Base-by-base conservation (phyloP, 1,284 basidiomycete species). In the Moniliella sp. region DNA sequence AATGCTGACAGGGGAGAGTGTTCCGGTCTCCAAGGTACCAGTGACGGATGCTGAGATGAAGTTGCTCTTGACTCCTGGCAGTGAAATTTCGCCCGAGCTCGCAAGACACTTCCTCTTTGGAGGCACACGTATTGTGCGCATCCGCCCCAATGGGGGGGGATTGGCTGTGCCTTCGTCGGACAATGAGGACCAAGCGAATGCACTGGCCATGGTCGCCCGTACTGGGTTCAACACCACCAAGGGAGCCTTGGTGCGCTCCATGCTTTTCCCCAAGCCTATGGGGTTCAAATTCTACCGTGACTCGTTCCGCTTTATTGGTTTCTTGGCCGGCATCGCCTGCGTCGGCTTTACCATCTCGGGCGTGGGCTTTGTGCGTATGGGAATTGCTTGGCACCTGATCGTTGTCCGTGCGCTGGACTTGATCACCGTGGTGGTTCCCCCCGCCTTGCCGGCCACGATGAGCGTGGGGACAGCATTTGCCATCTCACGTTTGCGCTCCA, bases 181-280 rank as follows among this genome's bases (percentile, higher is more conserved):
- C 18, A 14, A 14, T 8, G 29, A 31, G 10, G n/a, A n/a, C 21
- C 46, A 56, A 31, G 45, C 48, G 5, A 59, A 58, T 18, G 80
- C 88, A 0, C 62, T 86, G 37, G 91, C 76, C 1, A 65, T 97
- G 60, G 83, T 97, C 2, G 74, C 78, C n/a, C 69, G 86, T 26
- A 93, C 83, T 31, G 81, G 82, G 0, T 97, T 97, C 65, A 82
- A 81, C 59, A 99, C 91, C 2, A 97, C 91, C 8, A 97, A 97
- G 63, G 91, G 91, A 18, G 79, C 88, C 0, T 68, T 99, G 12
- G 74, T 97, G 5, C 72, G 91, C 15, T 91, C 84, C 0, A 99
- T 99, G 91, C 67, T 99, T 11, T 99, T 91, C 66, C 91, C 91
- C 0, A 94, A 93, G 58, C 86, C 88, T 0, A 86, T 94, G 51